Evolutionary conservation across 2,329 filamentous ascomycete genomes (phyloP), one percentile per base, ranked within the genome.

Genomic region (Podosphaera leucotricha): DNA sequence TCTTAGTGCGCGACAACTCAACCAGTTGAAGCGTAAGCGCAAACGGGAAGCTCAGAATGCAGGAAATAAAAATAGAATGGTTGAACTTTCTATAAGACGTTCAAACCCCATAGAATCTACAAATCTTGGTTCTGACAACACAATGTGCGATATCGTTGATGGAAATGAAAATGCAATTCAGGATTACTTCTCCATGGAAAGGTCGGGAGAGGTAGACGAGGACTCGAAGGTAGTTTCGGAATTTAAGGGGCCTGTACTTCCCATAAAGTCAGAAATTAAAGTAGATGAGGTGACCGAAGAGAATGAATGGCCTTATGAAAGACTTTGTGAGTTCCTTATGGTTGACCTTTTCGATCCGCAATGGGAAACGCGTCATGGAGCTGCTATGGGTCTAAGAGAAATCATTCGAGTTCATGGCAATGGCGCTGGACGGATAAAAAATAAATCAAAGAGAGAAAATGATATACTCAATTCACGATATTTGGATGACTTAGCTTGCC

Each of bases 351-450:
- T 98, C 53, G 87, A 98, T 57, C 67, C 80, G 2, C 77, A 80
- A 41, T 98, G 90, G 92, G 90, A 98, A 60, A 85, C 86, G 6
- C 79, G 90, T 15, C 90, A 98, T 59, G 90, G 90, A 54, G 90
- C 92, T 45, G 86, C 90, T 13, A 90, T 98, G 78, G 90, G 84
- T 10, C 66, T 98, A 33, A 75, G 90, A 55, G 90, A 98, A 60
- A 75, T 98, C 16, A 69, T 94, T 43, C 77, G 87, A 48, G 80
- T 85, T n/a, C 90, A 98, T 56, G 90, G 90, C 38, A 73, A 67
- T 43, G 90, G 87, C 46, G 87, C 90, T 46, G 92, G 90, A 33
- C 77, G 87, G 43, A 59, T 75, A 46, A 74, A 70, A 48, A 78
- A 75, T 47, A 87, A 79, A 58, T 69, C 70, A 8, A 72, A 75